Conservation (phyloP, 2,329 filamentous ascomycete genomes). For the Cladophialophora bantiana region DNA sequence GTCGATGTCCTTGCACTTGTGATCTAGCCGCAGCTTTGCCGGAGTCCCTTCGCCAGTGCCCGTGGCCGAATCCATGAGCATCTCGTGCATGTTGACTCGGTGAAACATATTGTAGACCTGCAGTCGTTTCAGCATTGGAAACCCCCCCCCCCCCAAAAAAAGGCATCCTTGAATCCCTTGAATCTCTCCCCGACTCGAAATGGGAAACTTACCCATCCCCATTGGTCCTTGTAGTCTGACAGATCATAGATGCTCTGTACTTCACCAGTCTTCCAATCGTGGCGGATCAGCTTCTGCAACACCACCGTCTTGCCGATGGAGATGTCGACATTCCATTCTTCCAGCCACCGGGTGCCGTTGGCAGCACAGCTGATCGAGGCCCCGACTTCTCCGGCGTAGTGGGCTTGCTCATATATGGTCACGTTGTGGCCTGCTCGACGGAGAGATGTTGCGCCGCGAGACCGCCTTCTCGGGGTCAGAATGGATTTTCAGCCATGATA, state of each 20-base stretch:
- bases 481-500: not conserved
- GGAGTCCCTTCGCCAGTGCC: slow-evolving; percentile 37
- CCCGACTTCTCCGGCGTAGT: slow-evolving; percentile 44
- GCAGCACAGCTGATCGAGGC: slow-evolving; percentile 45
- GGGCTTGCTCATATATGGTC: slow-evolving; percentile 44
- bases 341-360: slow-evolving; percentile 43
- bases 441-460: slow-evolving; percentile 45
- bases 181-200: slow-evolving; percentile 22
- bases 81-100: slow-evolving; percentile 51
- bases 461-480: slow-evolving; percentile 36
- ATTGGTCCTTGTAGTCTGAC: slow-evolving; percentile 40
- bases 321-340: slow-evolving; percentile 42
- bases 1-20: slow-evolving; percentile 41
- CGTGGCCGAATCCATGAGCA: slow-evolving; percentile 45
- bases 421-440: slow-evolving; percentile 46
- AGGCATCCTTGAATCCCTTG: too few species aligned
- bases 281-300: slow-evolving; percentile 44
- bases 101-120: slow-evolving; percentile 45
- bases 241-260: slow-evolving; percentile 42
- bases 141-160: too few species aligned
- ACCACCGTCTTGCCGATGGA: slow-evolving; percentile 40
- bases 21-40: slow-evolving; percentile 37
- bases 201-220: slow-evolving; percentile 24
- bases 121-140: not conserved
- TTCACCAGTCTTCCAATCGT: slow-evolving; percentile 43